Percentiles rank a stretch among this genome's conserved stretches.
Evolutionary conservation across 1,284 basidiomycete species (phyloP).

Genomic region (Coniferiporia sulphurascens): DNA sequence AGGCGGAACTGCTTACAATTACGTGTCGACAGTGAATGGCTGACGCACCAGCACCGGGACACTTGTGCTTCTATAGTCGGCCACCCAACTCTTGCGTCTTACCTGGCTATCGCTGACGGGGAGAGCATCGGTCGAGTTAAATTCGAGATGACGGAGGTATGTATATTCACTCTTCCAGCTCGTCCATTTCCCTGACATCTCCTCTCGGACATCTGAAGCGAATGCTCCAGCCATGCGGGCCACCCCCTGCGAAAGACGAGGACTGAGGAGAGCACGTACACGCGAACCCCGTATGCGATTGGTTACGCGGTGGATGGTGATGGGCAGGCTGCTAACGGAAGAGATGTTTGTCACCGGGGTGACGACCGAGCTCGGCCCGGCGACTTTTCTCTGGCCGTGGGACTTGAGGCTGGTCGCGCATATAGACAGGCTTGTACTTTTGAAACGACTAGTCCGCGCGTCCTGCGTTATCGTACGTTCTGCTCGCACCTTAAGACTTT

Average conservation of each 20-base stretch:
- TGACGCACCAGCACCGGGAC: conserved; percentile 96
- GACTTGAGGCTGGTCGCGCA: conserved; percentile 6
- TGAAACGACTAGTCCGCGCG: not conserved
- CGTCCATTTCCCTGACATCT: conserved; percentile 11
- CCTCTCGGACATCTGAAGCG: conserved; percentile 44
- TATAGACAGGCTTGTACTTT: conserved; percentile 15
- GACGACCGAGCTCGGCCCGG: too few species aligned
- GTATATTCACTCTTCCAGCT: conserved; percentile 24
- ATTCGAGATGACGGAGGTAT: conserved; percentile 94
- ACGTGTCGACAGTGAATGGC: conserved; percentile 75
- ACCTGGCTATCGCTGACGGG: conserved; percentile 89
- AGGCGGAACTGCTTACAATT: conserved; percentile 4
- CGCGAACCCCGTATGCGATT: too few species aligned
- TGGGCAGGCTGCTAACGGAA: too few species aligned
- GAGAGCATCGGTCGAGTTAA: conserved; percentile 85
- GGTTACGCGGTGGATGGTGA: too few species aligned
- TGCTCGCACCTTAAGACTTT: too few species aligned
- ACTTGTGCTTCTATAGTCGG: conserved; percentile 90
- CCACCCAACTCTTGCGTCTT: conserved; percentile 82
- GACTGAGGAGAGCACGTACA: conserved; percentile 35
- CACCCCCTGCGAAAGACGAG: conserved; percentile 90
- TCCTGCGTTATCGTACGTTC: too few species aligned
- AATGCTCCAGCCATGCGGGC: conserved; percentile 98
- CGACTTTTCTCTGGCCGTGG: not conserved
- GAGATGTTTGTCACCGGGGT: too few species aligned